These are phyloP conservation scores for Calonectria henricotiae DNA, from an alignment of 2,329 filamentous ascomycete species.

Conservation along the genomic window DNA sequence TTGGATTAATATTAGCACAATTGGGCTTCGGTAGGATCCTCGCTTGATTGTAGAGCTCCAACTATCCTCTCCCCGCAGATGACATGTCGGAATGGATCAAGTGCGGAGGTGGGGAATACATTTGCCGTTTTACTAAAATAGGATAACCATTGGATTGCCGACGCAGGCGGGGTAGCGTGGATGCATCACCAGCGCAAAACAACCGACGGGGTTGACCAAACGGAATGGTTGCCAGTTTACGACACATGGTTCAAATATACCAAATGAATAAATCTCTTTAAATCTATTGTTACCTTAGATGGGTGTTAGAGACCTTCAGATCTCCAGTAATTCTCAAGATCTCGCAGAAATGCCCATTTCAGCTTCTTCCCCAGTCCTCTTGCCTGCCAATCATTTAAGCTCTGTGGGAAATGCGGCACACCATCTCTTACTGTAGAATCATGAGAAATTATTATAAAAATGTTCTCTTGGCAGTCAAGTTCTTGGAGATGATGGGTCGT, in stretches of 20 bases:
- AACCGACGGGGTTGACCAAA: not conserved
- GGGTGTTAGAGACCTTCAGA: constrained; percentile 31
- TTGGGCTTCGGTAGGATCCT: not conserved
- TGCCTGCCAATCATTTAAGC: constrained; percentile 45
- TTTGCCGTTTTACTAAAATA: not conserved
- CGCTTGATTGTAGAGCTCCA: not conserved
- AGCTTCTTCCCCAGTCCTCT: constrained; percentile 38
- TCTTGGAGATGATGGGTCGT: constrained; percentile 43
- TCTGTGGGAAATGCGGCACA: constrained; percentile 46
- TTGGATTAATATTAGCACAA: not conserved
- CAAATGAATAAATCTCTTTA: not conserved
- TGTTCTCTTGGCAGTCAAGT: constrained; percentile 44
- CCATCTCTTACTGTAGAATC: constrained; percentile 47
- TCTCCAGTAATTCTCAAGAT: constrained; percentile 44
- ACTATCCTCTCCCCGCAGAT: not conserved
- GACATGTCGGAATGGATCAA: not conserved
- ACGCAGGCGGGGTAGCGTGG: constrained; percentile 1
- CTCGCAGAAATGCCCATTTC: constrained; percentile 46
- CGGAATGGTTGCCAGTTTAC: not conserved
- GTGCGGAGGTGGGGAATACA: not conserved
- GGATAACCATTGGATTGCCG: constrained; percentile 8
- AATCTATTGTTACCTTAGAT: not conserved
- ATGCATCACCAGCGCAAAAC: not conserved
- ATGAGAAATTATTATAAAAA: constrained; percentile 46
- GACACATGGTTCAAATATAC: too few species aligned